Conservation (phyloP, 2,329 filamentous ascomycete genomes). For the Leptodontidium sp. region DNA sequence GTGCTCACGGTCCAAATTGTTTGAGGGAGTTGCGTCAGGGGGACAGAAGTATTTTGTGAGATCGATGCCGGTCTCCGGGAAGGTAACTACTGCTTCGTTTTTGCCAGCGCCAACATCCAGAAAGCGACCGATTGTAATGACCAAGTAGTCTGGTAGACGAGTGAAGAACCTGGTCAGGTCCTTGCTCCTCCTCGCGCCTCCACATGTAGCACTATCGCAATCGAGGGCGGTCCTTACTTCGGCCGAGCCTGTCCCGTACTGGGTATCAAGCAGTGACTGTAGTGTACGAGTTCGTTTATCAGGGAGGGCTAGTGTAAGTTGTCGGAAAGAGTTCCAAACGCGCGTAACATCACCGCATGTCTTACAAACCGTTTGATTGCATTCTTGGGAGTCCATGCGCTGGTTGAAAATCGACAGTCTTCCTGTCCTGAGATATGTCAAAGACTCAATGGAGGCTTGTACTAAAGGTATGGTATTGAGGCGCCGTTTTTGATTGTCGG, state of each 20-base stretch:
- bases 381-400: conserved; percentile 13
- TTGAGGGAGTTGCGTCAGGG: conserved; percentile 46
- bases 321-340: conserved; percentile 2
- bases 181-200: conserved; percentile 18
- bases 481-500: conserved; percentile 38
- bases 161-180: conserved; percentile 17
- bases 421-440: background rate
- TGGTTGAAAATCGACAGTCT: conserved; percentile 1
- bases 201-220: conserved; percentile 17
- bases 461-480: conserved; percentile 6
- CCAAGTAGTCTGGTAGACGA: conserved; percentile 27
- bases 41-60: conserved; percentile 55
- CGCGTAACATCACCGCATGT: conserved; percentile 1
- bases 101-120: background rate
- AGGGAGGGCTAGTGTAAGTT: background rate
- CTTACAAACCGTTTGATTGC: conserved; percentile 9
- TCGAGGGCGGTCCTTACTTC: conserved; percentile 1
- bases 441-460: background rate
- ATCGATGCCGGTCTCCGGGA: conserved; percentile 30
- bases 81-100: conserved; percentile 15
- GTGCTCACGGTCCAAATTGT: conserved; percentile 48
- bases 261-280: background rate
- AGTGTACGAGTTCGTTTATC: background rate
- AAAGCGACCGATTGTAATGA: conserved; percentile 28
- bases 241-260: background rate